Base-by-base conservation (phyloP, 2,329 filamentous ascomycete genomes). In the Chrysoporthe cubensis region DNA sequence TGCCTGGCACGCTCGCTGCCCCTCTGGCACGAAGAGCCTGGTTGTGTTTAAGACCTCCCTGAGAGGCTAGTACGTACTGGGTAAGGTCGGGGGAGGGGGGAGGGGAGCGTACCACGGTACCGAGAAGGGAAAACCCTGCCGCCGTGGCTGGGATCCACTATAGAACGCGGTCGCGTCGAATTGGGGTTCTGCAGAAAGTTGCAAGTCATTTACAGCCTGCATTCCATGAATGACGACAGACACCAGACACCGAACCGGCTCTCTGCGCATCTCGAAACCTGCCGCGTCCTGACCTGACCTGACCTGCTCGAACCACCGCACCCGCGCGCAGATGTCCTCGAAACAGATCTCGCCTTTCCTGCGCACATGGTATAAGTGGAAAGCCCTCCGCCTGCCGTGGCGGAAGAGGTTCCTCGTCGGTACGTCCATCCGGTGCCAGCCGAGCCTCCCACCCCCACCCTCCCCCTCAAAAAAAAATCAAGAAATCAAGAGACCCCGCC, bases 351-450 rank as follows among this genome's bases (percentile, higher is more conserved):
- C 78, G 13, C 75, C 76, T 42, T 63, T 81, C 46, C 70, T 72
- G 50, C 80, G 78, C 70, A 78, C 80, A 67, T 90, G 88, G 88
- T 84, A 83, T 73, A 82, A 80, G 72, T 90, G 88, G 88, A 90
- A 90, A 75, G 78, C 84, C 37, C 79, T 90, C 62, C 84, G 83
- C 58, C 78, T 90, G 3, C 88, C 88, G 71, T 90, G 88, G 88
- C 85, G 88, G 65, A 88, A 86, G 71, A 82, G 83, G 63, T 87
- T 89, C 74, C 84, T 90, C 50, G 81, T 88, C 70, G 88, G 88
- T 89, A 76, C 70, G 82, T 76, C 34, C 50, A 42, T 76, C 34
- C 50, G 40, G 62, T 21, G 40, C 42, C n/a, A n/a, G n/a, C n/a
- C n/a, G n/a, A n/a, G n/a, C n/a, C n/a, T n/a, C n/a, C n/a, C n/a